These are phyloP conservation scores for Stachybotrys elegans DNA, from an alignment of 2,329 filamentous ascomycete genomes.

Conservation along the genomic window DNA sequence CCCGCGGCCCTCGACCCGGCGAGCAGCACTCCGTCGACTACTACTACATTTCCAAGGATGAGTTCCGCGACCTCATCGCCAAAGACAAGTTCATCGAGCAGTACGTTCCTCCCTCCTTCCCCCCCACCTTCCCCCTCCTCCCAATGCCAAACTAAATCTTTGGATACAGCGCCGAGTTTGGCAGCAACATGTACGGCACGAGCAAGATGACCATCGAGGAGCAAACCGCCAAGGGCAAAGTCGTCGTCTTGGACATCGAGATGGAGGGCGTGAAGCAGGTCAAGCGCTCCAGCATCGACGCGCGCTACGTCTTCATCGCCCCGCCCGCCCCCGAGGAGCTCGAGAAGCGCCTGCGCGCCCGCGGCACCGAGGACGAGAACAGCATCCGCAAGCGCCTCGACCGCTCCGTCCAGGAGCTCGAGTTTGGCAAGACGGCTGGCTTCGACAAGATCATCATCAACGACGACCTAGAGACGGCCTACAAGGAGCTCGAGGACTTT, in stretches of 20 bases:
- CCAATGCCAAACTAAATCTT: no score
- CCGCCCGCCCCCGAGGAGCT: slow-evolving; percentile 72
- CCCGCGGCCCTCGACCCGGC: slow-evolving; percentile 68
- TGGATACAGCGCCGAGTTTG: slow-evolving; percentile 71
- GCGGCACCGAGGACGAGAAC: slow-evolving; percentile 73
- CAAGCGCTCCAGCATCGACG: slow-evolving; percentile 67
- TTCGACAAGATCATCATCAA: slow-evolving; percentile 32
- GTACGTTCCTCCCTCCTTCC: slow-evolving; percentile 6
- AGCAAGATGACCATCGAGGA: slow-evolving; percentile 73
- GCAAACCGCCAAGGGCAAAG: slow-evolving; percentile 62
- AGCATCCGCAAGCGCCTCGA: slow-evolving; percentile 62
- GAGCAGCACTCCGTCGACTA: slow-evolving; percentile 77
- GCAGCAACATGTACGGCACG: slow-evolving; percentile 83
- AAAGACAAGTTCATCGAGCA: slow-evolving; percentile 76
- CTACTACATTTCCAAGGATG: slow-evolving; percentile 64
- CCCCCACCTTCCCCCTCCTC: background rate
- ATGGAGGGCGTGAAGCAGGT: slow-evolving; percentile 98
- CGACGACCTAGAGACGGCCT: slow-evolving; percentile 43
- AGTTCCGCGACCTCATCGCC: slow-evolving; percentile 62
- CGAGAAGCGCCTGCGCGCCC: slow-evolving; percentile 67
- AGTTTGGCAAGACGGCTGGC: slow-evolving; percentile 62
- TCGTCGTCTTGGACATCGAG: slow-evolving; percentile 89
- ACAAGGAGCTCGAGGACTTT: slow-evolving; percentile 46
- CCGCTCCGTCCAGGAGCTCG: slow-evolving; percentile 71
- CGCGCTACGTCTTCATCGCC: slow-evolving; percentile 79